These are phyloP conservation scores for Eutrema salsugineum DNA, from an alignment of 441 rosid species.

Conservation along the genomic window DNA sequence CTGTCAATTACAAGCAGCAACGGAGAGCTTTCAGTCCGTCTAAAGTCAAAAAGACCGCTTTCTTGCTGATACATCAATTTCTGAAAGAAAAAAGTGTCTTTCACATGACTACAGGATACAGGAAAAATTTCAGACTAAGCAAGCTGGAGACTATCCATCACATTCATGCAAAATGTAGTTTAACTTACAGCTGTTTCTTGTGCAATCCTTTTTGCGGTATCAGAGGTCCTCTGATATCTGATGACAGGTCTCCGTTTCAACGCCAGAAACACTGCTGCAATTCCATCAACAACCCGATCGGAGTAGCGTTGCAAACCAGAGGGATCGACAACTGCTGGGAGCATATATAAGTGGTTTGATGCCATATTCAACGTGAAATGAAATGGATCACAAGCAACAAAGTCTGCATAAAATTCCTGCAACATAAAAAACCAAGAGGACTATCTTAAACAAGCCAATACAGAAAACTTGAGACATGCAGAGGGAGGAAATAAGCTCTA, in stretches of 20 bases:
- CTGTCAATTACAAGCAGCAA: conserved; percentile 78
- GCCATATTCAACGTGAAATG: conserved; percentile 85
- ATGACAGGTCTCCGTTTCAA: conserved; percentile 89
- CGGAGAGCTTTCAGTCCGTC: conserved; percentile 85
- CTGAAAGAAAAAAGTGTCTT: conserved; percentile 41
- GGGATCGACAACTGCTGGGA: conserved; percentile 95
- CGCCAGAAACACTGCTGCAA: conserved; percentile 79
- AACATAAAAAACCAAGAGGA: conserved; percentile 30
- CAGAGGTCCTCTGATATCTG: conserved; percentile 92
- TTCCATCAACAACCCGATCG: conserved; percentile 86
- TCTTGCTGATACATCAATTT: conserved; percentile 97
- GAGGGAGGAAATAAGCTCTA: not conserved
- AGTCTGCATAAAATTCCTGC: conserved; percentile 98
- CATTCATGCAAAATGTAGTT: not conserved
- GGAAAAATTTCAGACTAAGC: not conserved
- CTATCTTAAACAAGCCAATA: not conserved
- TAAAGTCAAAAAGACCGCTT: conserved; percentile 91
- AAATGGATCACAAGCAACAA: conserved; percentile 78
- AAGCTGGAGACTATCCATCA: not conserved
- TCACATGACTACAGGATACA: not conserved
- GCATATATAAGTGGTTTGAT: conserved; percentile 78
- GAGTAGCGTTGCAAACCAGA: conserved; percentile 78
- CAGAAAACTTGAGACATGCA: not conserved
- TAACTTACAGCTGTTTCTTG: conserved; percentile 86
- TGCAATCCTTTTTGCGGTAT: conserved; percentile 93